Percentiles rank a stretch among this genome's conserved stretches.
phyloP scores from a whole-genome alignment of 164 flowering plant species.

The Vitis labrusca region DNA sequence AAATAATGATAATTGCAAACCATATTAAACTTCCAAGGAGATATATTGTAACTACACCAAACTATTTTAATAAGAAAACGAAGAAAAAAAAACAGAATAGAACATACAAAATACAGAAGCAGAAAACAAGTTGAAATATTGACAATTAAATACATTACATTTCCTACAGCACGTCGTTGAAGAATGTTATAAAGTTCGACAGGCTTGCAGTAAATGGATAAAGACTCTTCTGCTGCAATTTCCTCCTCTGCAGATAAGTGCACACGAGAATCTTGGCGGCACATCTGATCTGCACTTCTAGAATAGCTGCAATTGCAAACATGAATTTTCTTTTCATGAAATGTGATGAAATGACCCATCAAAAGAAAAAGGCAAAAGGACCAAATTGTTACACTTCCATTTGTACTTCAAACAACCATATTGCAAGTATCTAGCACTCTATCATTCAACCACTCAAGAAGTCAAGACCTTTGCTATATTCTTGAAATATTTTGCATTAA shows the following conservation, averaged over 20 bases:
- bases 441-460: no score
- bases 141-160: slow-evolving; percentile 36
- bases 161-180: slow-evolving; percentile 77
- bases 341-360: background rate
- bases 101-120: background rate
- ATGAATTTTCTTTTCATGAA: background rate
- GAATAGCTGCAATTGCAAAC: slow-evolving; percentile 16
- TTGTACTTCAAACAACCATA: background rate
- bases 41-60: no score
- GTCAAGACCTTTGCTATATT: no score
- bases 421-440: no score
- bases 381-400: background rate
- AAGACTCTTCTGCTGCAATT: slow-evolving; percentile 84
- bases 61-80: background rate
- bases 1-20: background rate
- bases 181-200: slow-evolving; percentile 96
- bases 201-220: slow-evolving; percentile 90
- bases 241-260: slow-evolving; percentile 76
- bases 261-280: slow-evolving; percentile 71
- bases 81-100: background rate
- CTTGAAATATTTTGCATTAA: no score
- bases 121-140: background rate
- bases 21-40: no score
- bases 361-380: no score
- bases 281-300: slow-evolving; percentile 45